Evolutionary conservation across 768 basidiomycete species (phyloP).

Genomic region (Suillus placidus): DNA sequence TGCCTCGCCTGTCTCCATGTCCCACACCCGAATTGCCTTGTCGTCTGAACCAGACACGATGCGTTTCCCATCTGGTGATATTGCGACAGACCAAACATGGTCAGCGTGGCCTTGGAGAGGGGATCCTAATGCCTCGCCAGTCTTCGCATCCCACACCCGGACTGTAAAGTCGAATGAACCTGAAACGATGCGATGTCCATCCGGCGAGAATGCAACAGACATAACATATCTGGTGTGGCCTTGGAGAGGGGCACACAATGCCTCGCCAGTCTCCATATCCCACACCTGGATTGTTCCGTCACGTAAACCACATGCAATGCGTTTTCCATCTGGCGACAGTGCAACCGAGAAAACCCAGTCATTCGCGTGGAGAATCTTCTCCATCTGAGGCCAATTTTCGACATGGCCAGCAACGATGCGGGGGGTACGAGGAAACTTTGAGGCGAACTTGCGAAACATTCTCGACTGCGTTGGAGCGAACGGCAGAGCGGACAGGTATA

Average conservation of each 20-base stretch:
- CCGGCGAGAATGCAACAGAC: constrained; percentile 8
- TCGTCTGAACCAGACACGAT: neutral
- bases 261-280: constrained; percentile 6
- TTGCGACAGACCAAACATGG: neutral
- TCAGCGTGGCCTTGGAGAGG: neutral
- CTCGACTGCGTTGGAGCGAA: constrained; percentile 28
- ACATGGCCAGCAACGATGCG: neutral
- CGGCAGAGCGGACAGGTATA: constrained; percentile 29
- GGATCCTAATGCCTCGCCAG: neutral
- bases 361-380: too few species aligned
- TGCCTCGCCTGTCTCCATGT: neutral
- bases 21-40: neutral
- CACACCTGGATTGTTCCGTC: constrained; percentile 10
- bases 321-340: neutral
- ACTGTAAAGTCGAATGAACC: constrained; percentile 16
- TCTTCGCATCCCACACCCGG: constrained; percentile 13
- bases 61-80: neutral
- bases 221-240: neutral
- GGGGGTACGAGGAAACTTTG: neutral
- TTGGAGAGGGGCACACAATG: neutral
- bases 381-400: constrained; percentile 5
- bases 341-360: too few species aligned
- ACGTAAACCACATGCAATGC: constrained; percentile 13
- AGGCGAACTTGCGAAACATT: constrained; percentile 18
- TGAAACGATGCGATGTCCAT: constrained; percentile 15